Conservation (phyloP, 1,139 yeast genomes). For the Scheffersomyces stambukii region DNA sequence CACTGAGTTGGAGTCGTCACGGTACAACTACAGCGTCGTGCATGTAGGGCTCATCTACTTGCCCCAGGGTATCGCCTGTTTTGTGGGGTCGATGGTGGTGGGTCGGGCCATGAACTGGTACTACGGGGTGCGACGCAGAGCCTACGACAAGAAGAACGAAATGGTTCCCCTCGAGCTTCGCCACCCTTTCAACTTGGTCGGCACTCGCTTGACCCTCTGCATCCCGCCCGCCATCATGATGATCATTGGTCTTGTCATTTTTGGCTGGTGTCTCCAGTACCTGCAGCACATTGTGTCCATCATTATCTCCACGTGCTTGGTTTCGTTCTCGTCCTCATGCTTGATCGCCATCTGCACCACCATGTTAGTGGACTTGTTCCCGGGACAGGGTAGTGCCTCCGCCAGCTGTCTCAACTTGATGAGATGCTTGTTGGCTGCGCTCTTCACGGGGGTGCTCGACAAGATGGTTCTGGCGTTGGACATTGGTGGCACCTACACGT, state of each 20-base stretch:
- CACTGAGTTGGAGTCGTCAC: slow-evolving; percentile 23
- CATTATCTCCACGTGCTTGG: slow-evolving; percentile 26
- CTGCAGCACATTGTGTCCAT: slow-evolving; percentile 23
- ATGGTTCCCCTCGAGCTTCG: slow-evolving; percentile 11
- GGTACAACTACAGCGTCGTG: slow-evolving; percentile 29
- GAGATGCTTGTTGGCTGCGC: slow-evolving; percentile 35
- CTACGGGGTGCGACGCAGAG: slow-evolving; percentile 17
- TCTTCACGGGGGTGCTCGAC: slow-evolving; percentile 29
- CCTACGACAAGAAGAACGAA: slow-evolving; percentile 16
- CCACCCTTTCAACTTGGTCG: slow-evolving; percentile 25
- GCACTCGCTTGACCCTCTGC: slow-evolving; percentile 25
- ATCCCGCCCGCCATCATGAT: slow-evolving; percentile 20
- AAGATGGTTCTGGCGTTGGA: slow-evolving; percentile 24
- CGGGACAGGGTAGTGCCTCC: slow-evolving; percentile 30
- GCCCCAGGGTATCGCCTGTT: slow-evolving; percentile 35
- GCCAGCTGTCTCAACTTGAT: slow-evolving; percentile 35
- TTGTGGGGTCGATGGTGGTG: slow-evolving; percentile 25
- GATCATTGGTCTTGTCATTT: slow-evolving; percentile 28
- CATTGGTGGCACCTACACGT: slow-evolving; percentile 35
- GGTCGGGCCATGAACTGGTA: slow-evolving; percentile 28
- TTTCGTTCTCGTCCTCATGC: slow-evolving; percentile 25
- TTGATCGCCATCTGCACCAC: slow-evolving; percentile 30
- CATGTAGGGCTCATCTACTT: slow-evolving; percentile 36
- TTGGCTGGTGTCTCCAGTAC: slow-evolving; percentile 38
- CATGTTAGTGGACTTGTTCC: slow-evolving; percentile 34